Evolutionary conservation across 352 stramenopile genomes (phyloP).

Genomic region (Globisporangium spinosum): DNA sequence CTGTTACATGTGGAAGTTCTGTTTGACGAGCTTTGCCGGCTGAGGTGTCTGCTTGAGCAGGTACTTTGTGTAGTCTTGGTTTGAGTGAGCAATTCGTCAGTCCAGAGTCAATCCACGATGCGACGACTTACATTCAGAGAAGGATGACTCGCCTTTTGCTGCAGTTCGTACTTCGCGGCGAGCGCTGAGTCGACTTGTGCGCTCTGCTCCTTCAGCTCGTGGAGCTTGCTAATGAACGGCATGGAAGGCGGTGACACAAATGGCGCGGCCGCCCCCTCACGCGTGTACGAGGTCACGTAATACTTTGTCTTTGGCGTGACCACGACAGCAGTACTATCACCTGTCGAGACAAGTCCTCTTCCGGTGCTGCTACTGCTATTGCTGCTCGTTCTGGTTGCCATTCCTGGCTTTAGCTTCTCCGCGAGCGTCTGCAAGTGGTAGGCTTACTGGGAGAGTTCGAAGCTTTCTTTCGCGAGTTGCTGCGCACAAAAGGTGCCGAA

Average conservation of each 20-base stretch:
- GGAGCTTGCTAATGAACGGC: slow-evolving; percentile 21
- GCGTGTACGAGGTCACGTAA: slow-evolving; percentile 33
- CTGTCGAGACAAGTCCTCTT: neutral
- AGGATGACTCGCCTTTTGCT: slow-evolving; percentile 32
- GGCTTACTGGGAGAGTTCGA: slow-evolving; percentile 46
- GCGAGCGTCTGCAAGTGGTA: slow-evolving; percentile 46
- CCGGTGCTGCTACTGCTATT: neutral
- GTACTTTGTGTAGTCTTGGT: slow-evolving; percentile 46
- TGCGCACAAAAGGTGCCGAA: slow-evolving; percentile 4
- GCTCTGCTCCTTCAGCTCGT: slow-evolving; percentile 30
- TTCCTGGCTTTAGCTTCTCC: slow-evolving; percentile 15
- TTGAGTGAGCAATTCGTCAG: neutral
- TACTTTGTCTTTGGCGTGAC: slow-evolving; percentile 29
- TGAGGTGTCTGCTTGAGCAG: slow-evolving; percentile 30
- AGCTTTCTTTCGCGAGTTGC: slow-evolving; percentile 36
- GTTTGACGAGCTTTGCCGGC: slow-evolving; percentile 31
- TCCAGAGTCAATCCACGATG: neutral
- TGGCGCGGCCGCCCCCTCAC: slow-evolving; percentile 15
- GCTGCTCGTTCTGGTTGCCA: neutral
- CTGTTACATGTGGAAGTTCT: slow-evolving; percentile 33
- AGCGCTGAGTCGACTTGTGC: slow-evolving; percentile 29
- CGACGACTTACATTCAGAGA: neutral
- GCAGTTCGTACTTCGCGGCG: slow-evolving; percentile 41
- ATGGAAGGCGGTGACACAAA: slow-evolving; percentile 3
- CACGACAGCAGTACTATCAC: slow-evolving; percentile 11